These are phyloP conservation scores for Populus davidiana DNA, from an alignment of 345 rosid species.

Conservation along the genomic window DNA sequence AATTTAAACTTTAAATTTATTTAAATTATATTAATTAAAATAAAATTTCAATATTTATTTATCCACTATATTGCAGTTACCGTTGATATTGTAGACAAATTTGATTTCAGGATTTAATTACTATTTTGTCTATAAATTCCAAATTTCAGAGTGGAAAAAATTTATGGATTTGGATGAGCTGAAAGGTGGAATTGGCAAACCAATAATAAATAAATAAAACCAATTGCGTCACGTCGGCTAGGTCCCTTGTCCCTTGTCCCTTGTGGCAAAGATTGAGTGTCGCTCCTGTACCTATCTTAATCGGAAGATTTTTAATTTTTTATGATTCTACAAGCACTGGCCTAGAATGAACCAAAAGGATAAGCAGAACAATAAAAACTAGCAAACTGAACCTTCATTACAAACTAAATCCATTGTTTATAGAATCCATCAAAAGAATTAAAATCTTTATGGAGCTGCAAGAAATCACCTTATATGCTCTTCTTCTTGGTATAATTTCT, in stretches of 20 bases:
- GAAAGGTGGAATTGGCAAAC: no score
- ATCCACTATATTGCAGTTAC: neutral
- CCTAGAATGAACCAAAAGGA: no score
- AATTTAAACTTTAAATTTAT: no score
- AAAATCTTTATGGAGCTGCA: neutral
- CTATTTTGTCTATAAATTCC: neutral
- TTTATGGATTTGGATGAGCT: no score
- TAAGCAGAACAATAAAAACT: no score
- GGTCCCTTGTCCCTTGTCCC: neutral
- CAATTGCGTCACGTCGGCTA: neutral
- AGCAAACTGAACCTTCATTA: neutral
- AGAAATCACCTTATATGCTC: neutral
- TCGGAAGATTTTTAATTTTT: no score
- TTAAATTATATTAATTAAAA: no score
- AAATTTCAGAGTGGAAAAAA: no score
- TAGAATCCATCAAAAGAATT: neutral
- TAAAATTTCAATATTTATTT: no score
- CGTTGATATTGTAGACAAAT: neutral
- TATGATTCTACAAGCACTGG: no score
- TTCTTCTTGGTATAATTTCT: conserved; percentile 10
- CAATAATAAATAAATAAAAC: no score
- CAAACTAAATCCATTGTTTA: neutral
- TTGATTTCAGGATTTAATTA: neutral
- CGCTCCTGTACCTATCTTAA: no score
- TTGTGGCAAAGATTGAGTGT: neutral